These are phyloP conservation scores for Lanmaoa pseudosensibilis DNA, from an alignment of 768 basidiomycete species.

Conservation along the genomic window DNA sequence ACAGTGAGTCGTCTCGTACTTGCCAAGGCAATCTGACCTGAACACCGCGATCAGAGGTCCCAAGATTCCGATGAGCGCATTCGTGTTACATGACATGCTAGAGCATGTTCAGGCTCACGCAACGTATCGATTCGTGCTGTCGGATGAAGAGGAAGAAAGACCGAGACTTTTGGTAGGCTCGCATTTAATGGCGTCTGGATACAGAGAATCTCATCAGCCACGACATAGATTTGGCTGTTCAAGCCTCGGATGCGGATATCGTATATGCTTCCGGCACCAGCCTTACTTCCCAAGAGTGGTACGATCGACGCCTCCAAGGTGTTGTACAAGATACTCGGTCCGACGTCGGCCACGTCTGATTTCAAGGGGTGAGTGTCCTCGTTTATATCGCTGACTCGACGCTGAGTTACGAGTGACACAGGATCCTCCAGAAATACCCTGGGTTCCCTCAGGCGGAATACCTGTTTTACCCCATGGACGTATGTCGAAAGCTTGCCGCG, in stretches of 20 bases:
- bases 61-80: constrained; percentile 74
- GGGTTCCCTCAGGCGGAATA: constrained; percentile 89
- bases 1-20: constrained; percentile 50
- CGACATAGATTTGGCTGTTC: constrained; percentile 84
- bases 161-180: constrained; percentile 71
- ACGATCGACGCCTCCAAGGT: constrained; percentile 78
- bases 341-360: constrained; percentile 44
- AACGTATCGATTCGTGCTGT: constrained; percentile 85
- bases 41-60: constrained; percentile 30
- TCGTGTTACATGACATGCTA: constrained; percentile 86
- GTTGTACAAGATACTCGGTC: constrained; percentile 76
- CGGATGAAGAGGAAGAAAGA: constrained; percentile 83
- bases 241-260: constrained; percentile 84
- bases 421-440: constrained; percentile 68
- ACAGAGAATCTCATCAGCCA: not conserved
- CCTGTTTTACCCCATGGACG: constrained; percentile 75
- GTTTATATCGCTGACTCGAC: not conserved
- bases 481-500: constrained; percentile 69
- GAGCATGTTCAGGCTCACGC: constrained; percentile 92
- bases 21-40: not conserved
- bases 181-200: not conserved
- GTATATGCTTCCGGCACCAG: constrained; percentile 58
- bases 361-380: too few relatives aligned
- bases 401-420: constrained; percentile 24
- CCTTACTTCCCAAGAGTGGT: constrained; percentile 58